phyloP scores from a whole-genome alignment of 768 basidiomycete genomes.

The Solioccasus polychromus region DNA sequence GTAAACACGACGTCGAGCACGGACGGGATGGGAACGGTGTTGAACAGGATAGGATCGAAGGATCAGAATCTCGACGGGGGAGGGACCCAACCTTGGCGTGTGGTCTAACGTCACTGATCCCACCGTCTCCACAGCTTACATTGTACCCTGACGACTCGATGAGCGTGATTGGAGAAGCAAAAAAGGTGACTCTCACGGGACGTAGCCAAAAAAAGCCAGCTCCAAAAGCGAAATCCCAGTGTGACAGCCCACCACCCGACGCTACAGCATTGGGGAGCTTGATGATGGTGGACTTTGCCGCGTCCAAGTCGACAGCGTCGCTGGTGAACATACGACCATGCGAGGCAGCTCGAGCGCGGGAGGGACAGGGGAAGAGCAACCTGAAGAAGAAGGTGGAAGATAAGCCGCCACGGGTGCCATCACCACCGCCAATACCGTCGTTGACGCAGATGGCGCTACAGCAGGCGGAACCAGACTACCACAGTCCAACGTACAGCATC shows the following conservation, averaged over 20 bases:
- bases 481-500: conserved; percentile 81
- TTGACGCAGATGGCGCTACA: conserved; percentile 72
- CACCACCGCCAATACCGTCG: conserved; percentile 71
- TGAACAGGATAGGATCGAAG: conserved; percentile 29
- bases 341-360: conserved; percentile 28
- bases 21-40: conserved; percentile 31
- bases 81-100: conserved; percentile 38
- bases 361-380: conserved; percentile 25
- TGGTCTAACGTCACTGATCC: conserved; percentile 33
- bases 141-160: conserved; percentile 73
- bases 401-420: conserved; percentile 75
- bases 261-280: conserved; percentile 53
- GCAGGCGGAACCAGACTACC: conserved; percentile 61
- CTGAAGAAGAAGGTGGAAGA: conserved; percentile 44
- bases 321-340: conserved; percentile 29
- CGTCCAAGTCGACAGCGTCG: conserved; percentile 34
- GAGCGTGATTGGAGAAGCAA: conserved; percentile 49
- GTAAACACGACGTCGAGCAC: conserved; percentile 34
- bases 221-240: conserved; percentile 18
- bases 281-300: conserved; percentile 60
- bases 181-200: conserved; percentile 23
- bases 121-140: conserved; percentile 59
- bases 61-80: conserved; percentile 44
- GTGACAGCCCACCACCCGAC: conserved; percentile 33
- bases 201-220: conserved; percentile 34